Percentiles rank a stretch among this genome's conserved stretches.
Evolutionary conservation across 108 stramenopile genomes (phyloP).

Genomic region (Seminavis robusta): DNA sequence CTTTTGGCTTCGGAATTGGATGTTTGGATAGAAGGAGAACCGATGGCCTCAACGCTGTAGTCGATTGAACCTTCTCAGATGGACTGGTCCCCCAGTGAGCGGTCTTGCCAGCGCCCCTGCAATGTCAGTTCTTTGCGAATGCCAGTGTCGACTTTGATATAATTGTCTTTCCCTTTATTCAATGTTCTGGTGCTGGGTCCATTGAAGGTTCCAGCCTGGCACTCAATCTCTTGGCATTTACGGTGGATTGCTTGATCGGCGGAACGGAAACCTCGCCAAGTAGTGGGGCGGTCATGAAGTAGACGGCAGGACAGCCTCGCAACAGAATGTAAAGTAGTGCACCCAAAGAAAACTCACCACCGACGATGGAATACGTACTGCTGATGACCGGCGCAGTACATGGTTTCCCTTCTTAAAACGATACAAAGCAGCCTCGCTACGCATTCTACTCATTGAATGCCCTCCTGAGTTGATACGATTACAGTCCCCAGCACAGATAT

Average conservation of each 20-base stretch:
- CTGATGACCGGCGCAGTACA: too few relatives aligned
- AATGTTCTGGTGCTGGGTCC: slow-evolving; percentile 16
- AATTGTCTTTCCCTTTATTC: slow-evolving; percentile 28
- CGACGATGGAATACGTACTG: too few relatives aligned
- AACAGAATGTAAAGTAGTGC: not conserved
- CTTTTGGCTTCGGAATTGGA: too few relatives aligned
- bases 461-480: too few relatives aligned
- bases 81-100: slow-evolving; percentile 1
- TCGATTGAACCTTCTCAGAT: too few relatives aligned
- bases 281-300: not conserved
- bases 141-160: slow-evolving; percentile 22
- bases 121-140: slow-evolving; percentile 15
- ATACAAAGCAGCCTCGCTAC: too few relatives aligned
- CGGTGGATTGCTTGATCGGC: not conserved
- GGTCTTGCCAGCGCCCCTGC: slow-evolving; percentile 4
- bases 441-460: too few relatives aligned
- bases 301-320: not conserved
- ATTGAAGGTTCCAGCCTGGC: slow-evolving; percentile 17
- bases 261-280: not conserved
- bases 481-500: too few relatives aligned
- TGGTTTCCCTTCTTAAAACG: too few relatives aligned
- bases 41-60: too few relatives aligned
- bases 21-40: too few relatives aligned
- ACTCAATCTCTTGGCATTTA: slow-evolving; percentile 22
- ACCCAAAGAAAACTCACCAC: not conserved